Percentiles rank a stretch among this genome's conserved stretches.
These are phyloP conservation scores for Papiliotrema flavescens DNA, from an alignment of 1,284 basidiomycete genomes.

Conservation along the genomic window DNA sequence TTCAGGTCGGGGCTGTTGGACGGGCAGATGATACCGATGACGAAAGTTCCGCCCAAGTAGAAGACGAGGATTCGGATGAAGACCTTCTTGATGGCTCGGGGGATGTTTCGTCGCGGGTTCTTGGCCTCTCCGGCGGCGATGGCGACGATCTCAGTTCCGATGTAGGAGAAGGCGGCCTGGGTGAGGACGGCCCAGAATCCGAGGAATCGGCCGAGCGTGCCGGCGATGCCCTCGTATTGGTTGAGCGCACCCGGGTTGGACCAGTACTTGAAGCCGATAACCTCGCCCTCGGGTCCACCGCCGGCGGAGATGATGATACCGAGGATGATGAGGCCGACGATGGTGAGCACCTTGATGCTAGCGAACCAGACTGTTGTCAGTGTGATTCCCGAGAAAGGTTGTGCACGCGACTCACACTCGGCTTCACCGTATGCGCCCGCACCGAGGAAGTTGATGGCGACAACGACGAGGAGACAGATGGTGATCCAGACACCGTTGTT, in stretches of 20 bases:
- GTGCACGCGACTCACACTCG: conserved; percentile 28
- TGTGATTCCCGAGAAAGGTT: no score
- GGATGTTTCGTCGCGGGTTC: conserved; percentile 72
- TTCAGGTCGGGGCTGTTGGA: conserved; percentile 64
- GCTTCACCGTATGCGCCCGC: conserved; percentile 41
- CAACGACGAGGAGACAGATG: conserved; percentile 46
- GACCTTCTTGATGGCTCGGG: conserved; percentile 72
- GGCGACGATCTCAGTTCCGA: conserved; percentile 77
- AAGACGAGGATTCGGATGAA: conserved; percentile 75
- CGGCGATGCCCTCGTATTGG: conserved; percentile 21
- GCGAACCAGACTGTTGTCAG: conserved; percentile 19
- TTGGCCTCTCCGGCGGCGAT: conserved; percentile 57
- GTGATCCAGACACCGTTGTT: conserved; percentile 51
- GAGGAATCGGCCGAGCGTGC: conserved; percentile 59
- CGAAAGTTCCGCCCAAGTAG: conserved; percentile 53
- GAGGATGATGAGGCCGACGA: conserved; percentile 51
- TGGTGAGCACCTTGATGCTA: conserved; percentile 33
- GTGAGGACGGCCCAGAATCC: conserved; percentile 65
- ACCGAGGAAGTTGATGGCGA: conserved; percentile 51
- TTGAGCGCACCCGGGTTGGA: conserved; percentile 57
- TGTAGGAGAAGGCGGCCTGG: conserved; percentile 78
- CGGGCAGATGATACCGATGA: conserved; percentile 73
- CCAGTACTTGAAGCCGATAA: conserved; percentile 61
- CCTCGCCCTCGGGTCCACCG: conserved; percentile 58
- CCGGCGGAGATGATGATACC: conserved; percentile 69